These are phyloP conservation scores for Trichoderma atrobrunneum DNA, from an alignment of 2,329 filamentous ascomycete genomes.

Conservation along the genomic window DNA sequence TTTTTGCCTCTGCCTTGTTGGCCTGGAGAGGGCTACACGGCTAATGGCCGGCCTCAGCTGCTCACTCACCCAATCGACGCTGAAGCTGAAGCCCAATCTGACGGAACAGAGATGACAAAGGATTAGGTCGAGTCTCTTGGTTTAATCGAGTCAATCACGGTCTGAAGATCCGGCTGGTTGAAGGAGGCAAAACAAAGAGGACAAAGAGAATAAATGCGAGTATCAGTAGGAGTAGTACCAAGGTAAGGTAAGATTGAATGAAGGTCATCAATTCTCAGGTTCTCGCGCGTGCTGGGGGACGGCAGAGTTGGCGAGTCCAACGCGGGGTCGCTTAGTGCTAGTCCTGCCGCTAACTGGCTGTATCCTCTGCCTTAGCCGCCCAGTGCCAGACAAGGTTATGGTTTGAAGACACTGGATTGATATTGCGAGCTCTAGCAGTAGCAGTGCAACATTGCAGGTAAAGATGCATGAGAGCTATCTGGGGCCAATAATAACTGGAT, in stretches of 20 bases:
- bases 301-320: neutral
- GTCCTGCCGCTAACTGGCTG: neutral
- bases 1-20: neutral
- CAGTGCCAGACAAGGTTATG: neutral
- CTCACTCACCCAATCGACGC: neutral
- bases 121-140: neutral
- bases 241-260: neutral
- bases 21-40: neutral
- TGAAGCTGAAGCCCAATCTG: neutral
- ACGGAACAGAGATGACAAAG: neutral
- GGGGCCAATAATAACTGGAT: neutral
- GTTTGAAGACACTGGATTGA: neutral
- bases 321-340: constrained; percentile 10
- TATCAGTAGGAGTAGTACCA: neutral
- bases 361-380: neutral
- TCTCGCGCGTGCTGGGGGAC: neutral
- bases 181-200: neutral
- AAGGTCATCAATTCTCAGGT: neutral
- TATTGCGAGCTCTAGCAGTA: neutral
- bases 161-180: neutral
- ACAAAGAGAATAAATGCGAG: neutral
- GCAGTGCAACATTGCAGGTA: neutral
- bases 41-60: constrained; percentile 8
- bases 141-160: neutral
- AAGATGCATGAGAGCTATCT: neutral